A percentile compares a stretch with the other conserved stretches of the same genome.
phyloP scores from a whole-genome alignment of 345 rosid genomes.

The Eucalyptus lansdowneana region DNA sequence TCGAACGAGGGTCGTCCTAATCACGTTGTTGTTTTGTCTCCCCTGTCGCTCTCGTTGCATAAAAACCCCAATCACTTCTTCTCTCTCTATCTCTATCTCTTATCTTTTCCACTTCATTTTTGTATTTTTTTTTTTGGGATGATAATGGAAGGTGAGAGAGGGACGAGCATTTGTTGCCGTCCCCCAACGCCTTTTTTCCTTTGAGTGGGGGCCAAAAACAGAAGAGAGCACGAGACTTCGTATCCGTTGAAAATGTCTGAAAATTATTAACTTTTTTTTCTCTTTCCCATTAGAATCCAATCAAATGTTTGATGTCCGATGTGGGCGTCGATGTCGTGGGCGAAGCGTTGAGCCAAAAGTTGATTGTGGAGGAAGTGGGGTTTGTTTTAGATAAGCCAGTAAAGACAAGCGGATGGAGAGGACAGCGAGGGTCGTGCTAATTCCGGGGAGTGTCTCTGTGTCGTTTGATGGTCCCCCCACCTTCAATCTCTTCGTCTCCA shows the following conservation, averaged over 20 bases:
- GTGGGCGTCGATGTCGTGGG: neutral
- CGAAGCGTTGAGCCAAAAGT: neutral
- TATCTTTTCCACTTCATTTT: neutral
- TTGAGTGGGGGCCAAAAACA: neutral
- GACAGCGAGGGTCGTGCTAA: neutral
- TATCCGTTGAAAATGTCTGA: neutral
- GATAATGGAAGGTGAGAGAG: neutral
- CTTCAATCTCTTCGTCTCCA: neutral
- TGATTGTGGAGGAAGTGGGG: neutral
- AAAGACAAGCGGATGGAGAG: neutral
- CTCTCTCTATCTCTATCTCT: neutral
- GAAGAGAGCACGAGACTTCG: neutral
- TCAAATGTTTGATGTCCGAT: neutral
- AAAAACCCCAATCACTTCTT: neutral
- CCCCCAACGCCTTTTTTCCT: neutral
- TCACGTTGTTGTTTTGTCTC: neutral
- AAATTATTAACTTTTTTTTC: accelerated
- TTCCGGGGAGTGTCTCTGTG: neutral
- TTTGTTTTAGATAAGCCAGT: neutral
- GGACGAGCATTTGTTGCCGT: neutral
- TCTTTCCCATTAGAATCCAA: neutral
- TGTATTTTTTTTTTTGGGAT: neutral
- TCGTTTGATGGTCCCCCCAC: neutral
- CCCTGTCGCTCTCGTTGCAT: neutral
- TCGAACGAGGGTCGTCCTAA: neutral